Evolutionary conservation across 306 rosid species (phyloP), one percentile per base, ranked within the genome.

Genomic region (Datisca glomerata): DNA sequence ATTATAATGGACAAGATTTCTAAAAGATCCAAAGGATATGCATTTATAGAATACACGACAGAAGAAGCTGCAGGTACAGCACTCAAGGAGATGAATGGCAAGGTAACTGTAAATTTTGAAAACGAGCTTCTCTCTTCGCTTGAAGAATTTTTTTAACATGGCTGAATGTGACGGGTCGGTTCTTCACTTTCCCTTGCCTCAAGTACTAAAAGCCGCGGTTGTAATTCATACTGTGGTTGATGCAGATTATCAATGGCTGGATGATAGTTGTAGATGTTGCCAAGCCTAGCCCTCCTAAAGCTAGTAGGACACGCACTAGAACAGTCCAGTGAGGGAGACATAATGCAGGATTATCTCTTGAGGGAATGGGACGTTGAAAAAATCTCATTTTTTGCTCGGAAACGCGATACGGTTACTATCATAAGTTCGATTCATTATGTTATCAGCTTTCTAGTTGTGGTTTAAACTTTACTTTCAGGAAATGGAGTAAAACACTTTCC

Each of bases 191-290:
- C n/a, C n/a, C n/a, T n/a, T n/a, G n/a, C n/a, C n/a, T n/a, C n/a
- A n/a, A n/a, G n/a, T n/a, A n/a, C n/a, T n/a, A n/a, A n/a, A n/a
- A n/a, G n/a, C n/a, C n/a, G n/a, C n/a, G n/a, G n/a, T n/a, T 20
- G 42, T 12, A 13, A 5, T 15, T 20, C 16, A 36, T 13, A 13
- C n/a, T 32, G 55, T 16, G 31, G 7, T 37, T 39, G 38, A 51
- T 59, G 63, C 74, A 86, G 94, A 81, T 86, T 61, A 81, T 86
- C 31, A 86, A 86, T 62, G 96, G 94, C 12, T 79, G 94, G 94
- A 81, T 86, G 94, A 81, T 81, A 49, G 86, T 81, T 46, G 96
- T 81, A 24, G 96, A 86, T 69, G 82, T 65, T 57, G 96, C 94
- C 44, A 87, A 71, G 65, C 53, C 62, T 38, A 70, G 24, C 56